phyloP scores from a whole-genome alignment of 177 flowering plant genomes.

The Telopea speciosissima region DNA sequence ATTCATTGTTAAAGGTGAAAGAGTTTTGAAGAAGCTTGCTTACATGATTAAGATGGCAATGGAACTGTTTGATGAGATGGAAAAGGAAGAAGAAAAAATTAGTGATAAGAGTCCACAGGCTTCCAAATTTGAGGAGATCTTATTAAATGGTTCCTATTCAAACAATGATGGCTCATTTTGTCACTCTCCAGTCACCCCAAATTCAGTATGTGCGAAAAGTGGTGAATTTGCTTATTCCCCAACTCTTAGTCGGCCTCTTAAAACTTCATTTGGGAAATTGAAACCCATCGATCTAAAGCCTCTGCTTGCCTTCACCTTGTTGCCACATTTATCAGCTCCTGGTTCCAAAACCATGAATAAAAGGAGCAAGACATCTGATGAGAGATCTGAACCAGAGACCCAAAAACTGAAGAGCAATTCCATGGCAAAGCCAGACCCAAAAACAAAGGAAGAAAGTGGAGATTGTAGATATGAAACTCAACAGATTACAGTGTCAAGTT shows the following conservation, averaged over 20 bases:
- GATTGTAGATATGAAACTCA: conserved; percentile 11
- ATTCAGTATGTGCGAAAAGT: conserved; percentile 45
- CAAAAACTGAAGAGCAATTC: conserved; percentile 12
- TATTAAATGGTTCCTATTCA: conserved; percentile 19
- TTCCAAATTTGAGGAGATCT: conserved; percentile 6
- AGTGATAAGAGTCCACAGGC: not conserved
- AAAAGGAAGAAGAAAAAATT: conserved; percentile 43
- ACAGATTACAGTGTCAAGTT: conserved; percentile 3
- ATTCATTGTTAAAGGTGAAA: conserved; percentile 28
- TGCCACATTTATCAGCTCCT: conserved; percentile 25
- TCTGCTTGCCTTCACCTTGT: conserved; percentile 38
- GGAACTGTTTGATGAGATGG: conserved; percentile 47
- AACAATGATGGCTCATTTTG: conserved; percentile 20
- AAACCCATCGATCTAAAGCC: conserved; percentile 61
- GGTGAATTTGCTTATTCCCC: conserved; percentile 26
- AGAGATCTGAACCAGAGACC: conserved; percentile 13
- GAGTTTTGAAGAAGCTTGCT: conserved; percentile 37
- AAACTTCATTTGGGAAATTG: conserved; percentile 58
- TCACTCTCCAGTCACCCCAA: conserved; percentile 50
- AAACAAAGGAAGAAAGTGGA: conserved; percentile 1
- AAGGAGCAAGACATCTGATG: conserved; percentile 15
- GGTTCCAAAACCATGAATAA: conserved; percentile 12
- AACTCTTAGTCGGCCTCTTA: conserved; percentile 44
- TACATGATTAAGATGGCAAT: conserved; percentile 42
- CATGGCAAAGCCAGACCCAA: conserved; percentile 7